A percentile compares a stretch with the other conserved stretches of the same genome.
These are phyloP conservation scores for Fusarium cyanostomum DNA, from an alignment of 2,329 filamentous ascomycete species.

Conservation along the genomic window DNA sequence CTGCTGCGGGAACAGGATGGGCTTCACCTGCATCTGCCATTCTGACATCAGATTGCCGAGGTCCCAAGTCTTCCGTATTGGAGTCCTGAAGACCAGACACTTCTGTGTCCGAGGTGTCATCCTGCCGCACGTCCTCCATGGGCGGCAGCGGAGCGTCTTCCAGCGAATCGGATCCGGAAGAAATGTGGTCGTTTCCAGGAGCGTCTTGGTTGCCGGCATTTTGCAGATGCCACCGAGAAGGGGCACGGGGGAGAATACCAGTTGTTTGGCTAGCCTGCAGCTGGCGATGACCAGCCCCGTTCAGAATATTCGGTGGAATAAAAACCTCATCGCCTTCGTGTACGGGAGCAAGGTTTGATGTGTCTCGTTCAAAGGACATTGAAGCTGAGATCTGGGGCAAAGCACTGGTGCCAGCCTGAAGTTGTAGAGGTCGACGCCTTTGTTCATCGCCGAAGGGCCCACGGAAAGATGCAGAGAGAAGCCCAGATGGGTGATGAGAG, in stretches of 20 bases:
- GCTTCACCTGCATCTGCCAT: constrained; percentile 28
- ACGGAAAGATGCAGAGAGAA: constrained; percentile 5
- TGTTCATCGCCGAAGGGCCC: constrained; percentile 4
- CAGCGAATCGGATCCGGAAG: constrained; percentile 14
- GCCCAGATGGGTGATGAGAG: constrained; percentile 23
- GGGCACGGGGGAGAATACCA: background rate
- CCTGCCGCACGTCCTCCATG: constrained; percentile 20
- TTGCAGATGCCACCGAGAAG: background rate
- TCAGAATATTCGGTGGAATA: constrained; percentile 25
- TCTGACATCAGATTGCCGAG: constrained; percentile 28
- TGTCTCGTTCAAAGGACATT: constrained; percentile 24
- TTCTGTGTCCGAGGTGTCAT: background rate
- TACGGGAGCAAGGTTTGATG: constrained; percentile 21
- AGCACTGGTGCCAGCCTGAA: constrained; percentile 5
- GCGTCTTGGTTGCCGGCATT: constrained; percentile 12
- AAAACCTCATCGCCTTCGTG: constrained; percentile 32
- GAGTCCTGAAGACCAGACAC: background rate
- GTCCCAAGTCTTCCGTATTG: background rate
- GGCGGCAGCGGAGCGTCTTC: background rate
- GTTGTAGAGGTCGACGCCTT: constrained; percentile 9
- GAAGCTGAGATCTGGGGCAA: constrained; percentile 18
- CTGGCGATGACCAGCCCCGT: constrained; percentile 2
- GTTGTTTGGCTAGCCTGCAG: background rate
- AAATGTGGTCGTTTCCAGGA: constrained; percentile 6
- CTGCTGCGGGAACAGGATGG: constrained; percentile 4